Conservation (phyloP, 441 rosid genomes). For the Isatis lusitanica region DNA sequence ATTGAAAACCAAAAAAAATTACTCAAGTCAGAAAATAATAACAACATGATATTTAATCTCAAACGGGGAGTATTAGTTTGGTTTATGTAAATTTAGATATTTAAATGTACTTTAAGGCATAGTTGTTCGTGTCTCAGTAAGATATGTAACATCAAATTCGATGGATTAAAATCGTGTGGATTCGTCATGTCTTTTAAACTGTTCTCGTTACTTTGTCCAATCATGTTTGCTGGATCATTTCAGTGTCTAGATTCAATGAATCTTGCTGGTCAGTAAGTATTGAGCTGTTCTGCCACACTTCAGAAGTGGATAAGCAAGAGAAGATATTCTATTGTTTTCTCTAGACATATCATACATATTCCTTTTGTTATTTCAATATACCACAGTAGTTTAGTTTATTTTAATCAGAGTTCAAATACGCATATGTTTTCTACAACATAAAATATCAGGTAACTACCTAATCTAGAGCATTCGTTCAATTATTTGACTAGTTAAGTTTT, state of each 20-base stretch:
- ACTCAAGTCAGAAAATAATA: neutral
- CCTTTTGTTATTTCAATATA: neutral
- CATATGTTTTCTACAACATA: neutral
- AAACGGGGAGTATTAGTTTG: neutral
- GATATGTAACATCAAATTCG: neutral
- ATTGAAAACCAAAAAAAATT: neutral
- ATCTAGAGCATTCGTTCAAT: neutral
- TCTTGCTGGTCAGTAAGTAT: neutral
- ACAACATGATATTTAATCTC: neutral
- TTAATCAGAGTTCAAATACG: neutral
- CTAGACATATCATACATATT: neutral
- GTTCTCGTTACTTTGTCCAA: neutral
- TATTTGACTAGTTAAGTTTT: neutral
- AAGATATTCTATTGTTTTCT: neutral
- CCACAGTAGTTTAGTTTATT: neutral
- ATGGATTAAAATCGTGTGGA: neutral
- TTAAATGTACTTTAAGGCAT: neutral
- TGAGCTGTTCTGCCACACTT: neutral
- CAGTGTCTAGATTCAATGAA: slow-evolving; percentile 5
- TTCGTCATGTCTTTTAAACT: neutral
- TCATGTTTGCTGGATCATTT: neutral
- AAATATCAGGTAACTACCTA: neutral
- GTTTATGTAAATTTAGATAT: neutral
- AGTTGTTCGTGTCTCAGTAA: neutral
- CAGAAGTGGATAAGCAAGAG: neutral